Conservation (phyloP, 495 filamentous ascomycete genomes). For the Ascobolus immersus region DNA sequence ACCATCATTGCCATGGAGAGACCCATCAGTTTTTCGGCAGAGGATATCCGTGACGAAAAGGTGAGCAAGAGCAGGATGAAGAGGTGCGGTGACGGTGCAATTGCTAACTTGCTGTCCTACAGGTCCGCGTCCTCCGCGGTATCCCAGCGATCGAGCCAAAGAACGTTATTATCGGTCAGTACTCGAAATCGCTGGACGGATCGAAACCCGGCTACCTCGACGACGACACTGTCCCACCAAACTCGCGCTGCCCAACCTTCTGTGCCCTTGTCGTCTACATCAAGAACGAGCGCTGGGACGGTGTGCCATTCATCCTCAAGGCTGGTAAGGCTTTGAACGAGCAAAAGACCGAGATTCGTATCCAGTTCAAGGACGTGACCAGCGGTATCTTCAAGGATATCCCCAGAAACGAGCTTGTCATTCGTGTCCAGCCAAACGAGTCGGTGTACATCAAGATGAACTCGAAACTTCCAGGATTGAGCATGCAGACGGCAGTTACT, state of each 20-base stretch:
- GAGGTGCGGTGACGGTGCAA: too few relatives aligned
- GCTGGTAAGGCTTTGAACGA: conserved; percentile 96
- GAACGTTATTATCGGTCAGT: conserved; percentile 99
- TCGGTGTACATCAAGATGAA: conserved; percentile 99
- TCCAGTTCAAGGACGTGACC: conserved; percentile 97
- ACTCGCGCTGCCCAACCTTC: conserved; percentile 93
- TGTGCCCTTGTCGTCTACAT: conserved; percentile 91
- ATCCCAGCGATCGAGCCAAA: conserved; percentile 95
- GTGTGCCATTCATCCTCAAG: conserved; percentile 98
- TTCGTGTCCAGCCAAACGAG: conserved; percentile 98
- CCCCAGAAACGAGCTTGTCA: conserved; percentile 94
- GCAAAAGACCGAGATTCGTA: conserved; percentile 98
- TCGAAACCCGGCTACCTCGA: conserved; percentile 97
- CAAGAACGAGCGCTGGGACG: conserved; percentile 99
- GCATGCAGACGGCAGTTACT: conserved; percentile 98
- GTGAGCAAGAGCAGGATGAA: conserved; percentile 20
- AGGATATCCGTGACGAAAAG: conserved; percentile 98
- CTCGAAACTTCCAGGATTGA: conserved; percentile 91
- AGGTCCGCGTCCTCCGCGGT: conserved; percentile 62
- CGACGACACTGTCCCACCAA: conserved; percentile 93
- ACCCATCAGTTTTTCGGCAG: conserved; percentile 90
- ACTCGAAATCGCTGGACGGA: conserved; percentile 85
- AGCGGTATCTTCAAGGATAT: conserved; percentile 99
- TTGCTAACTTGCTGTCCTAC: background rate
- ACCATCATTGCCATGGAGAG: conserved; percentile 96